Base-by-base conservation (phyloP, 306 rosid species). In the Luffa acutangula region DNA sequence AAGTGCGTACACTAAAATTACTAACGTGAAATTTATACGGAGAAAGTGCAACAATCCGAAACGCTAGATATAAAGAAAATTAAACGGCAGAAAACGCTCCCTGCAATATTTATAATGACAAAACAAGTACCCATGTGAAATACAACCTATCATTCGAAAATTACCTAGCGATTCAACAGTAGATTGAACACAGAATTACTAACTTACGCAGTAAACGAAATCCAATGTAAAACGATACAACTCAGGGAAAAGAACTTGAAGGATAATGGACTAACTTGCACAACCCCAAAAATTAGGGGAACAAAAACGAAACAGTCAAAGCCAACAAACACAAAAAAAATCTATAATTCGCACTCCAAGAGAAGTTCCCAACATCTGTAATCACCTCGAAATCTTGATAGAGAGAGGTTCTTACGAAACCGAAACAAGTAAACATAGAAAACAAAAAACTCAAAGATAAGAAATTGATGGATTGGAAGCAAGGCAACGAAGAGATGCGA, bases 401-500 rank as follows among this genome's bases (percentile, higher is more conserved):
- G 25, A 72, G 21, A 21, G 18, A 72, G 18, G 20, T 45, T 43
- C 57, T 25, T 21, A 21, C 13, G 76, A 71, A 71, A 45, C 41
- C 41, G 76, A 21, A 70, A 71, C 77, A 48, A 72, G 58, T 72
- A 46, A 48, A 48, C 76, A 45, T 3, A 41, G n/a, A 42, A n/a
- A 3, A 13, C 7, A 13, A 8, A n/a, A n/a, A 64, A 46, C 13
- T 31, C 21, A 49, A 49, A 31, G 53, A 69, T 9, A 73, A 71
- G 58, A 73, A 48, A 73, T 49, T 33, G 59, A 31, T 48, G 43
- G 59, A 73, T 48, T 73, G 77, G 77, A 43, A 20, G 52, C 75
- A 69, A 69, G 53, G 75, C 53, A 69, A 42, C 4, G 53, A 31
- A 33, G 41, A 46, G 77, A 73, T 73, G 77, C 77, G 60, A 49